phyloP scores from a whole-genome alignment of 176 grass and related monocot genomes.

The Triticum monococcum region DNA sequence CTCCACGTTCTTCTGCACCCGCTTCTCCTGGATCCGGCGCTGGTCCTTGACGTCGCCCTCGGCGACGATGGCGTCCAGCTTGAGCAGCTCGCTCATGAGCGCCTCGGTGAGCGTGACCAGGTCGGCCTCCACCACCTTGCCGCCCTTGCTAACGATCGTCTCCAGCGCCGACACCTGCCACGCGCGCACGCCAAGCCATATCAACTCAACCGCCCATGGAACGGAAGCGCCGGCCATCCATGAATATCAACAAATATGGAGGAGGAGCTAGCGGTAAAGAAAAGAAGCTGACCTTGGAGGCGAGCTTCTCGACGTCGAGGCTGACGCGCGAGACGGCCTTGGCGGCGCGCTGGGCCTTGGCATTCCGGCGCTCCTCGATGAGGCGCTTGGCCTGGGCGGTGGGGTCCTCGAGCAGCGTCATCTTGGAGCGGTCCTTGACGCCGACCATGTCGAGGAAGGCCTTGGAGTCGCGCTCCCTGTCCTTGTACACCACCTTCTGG shows the following conservation, averaged over 20 bases:
- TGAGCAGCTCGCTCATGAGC: conserved; percentile 90
- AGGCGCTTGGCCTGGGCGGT: conserved; percentile 73
- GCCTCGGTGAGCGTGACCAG: conserved; percentile 59
- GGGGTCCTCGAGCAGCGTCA: conserved; percentile 76
- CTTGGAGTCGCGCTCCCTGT: conserved; percentile 70
- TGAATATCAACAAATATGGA: no score
- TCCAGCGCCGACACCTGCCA: conserved; percentile 82
- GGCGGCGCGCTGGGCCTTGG: conserved; percentile 60
- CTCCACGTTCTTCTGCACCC: conserved; percentile 92
- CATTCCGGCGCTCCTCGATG: conserved; percentile 53
- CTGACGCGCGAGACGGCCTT: conserved; percentile 49
- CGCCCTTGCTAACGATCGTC: conserved; percentile 65
- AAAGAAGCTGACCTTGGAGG: conserved; percentile 45
- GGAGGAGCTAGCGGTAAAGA: background rate
- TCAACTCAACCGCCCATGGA: background rate
- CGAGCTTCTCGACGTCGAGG: conserved; percentile 78
- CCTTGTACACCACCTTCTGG: conserved; percentile 86
- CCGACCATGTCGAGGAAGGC: conserved; percentile 71
- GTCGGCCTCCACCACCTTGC: conserved; percentile 71
- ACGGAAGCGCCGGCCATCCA: background rate
- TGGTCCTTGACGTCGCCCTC: conserved; percentile 81
- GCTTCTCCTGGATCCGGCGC: conserved; percentile 66
- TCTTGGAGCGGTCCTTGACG: conserved; percentile 89
- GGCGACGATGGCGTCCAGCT: conserved; percentile 69
- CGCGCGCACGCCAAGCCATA: background rate